Evolutionary conservation across 2,329 filamentous ascomycete species (phyloP).

Genomic region (Claviceps sp.): DNA sequence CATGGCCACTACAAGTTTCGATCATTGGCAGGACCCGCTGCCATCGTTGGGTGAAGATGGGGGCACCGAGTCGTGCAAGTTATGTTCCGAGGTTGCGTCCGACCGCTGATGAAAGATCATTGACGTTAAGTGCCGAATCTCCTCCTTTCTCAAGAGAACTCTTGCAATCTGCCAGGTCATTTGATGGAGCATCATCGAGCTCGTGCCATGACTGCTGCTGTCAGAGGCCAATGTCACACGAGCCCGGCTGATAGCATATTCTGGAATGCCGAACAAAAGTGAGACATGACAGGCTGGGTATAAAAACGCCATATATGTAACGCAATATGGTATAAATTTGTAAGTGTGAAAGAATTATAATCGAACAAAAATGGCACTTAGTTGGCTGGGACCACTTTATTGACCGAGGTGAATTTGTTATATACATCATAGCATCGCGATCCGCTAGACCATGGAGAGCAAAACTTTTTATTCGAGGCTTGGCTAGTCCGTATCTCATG

Average conservation of each 20-base stretch:
- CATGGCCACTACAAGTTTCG: conserved; percentile 20
- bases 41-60: not conserved
- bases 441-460: not conserved
- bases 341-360: too few relatives aligned
- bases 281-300: too few relatives aligned
- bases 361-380: not conserved
- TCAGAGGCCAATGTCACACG: conserved; percentile 34
- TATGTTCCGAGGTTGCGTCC: too few relatives aligned
- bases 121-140: not conserved
- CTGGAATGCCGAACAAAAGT: too few relatives aligned
- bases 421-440: too few relatives aligned
- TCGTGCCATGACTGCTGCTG: conserved; percentile 7
- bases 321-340: too few relatives aligned
- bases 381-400: too few relatives aligned
- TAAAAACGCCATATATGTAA: too few relatives aligned
- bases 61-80: not conserved
- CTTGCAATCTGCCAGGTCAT: not conserved
- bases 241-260: conserved; percentile 12
- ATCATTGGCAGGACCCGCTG: not conserved
- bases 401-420: too few relatives aligned
- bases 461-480: not conserved
- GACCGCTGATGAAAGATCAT: not conserved
- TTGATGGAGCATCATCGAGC: conserved; percentile 7
- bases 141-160: not conserved
- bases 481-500: not conserved